Percentiles rank a stretch among this genome's conserved stretches.
Conservation (phyloP, 345 rosid genomes). For the Microcos paniculata region DNA sequence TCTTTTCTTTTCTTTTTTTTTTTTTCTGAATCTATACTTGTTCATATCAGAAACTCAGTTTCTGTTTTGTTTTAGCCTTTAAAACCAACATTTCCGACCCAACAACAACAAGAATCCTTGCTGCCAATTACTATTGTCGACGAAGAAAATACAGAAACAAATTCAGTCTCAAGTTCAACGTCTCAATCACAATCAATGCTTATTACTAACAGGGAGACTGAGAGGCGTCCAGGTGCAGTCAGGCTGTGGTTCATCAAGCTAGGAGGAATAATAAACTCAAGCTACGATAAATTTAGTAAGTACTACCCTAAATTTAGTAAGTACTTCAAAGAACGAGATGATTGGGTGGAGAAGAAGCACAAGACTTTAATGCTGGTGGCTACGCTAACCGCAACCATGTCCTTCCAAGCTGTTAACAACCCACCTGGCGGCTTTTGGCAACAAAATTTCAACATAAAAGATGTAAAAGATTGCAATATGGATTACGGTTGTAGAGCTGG, state of each 20-base stretch:
- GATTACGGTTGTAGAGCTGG: not conserved
- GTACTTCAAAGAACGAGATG: not conserved
- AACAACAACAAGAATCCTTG: no score
- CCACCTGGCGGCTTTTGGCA: constrained; percentile 24
- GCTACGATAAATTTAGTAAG: not conserved
- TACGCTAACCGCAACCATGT: constrained; percentile 23
- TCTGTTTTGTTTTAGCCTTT: no score
- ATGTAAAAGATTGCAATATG: not conserved
- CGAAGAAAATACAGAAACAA: no score
- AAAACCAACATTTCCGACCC: no score
- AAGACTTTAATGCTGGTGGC: constrained; percentile 25
- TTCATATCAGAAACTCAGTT: no score
- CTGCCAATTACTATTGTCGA: no score
- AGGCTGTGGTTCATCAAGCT: not conserved
- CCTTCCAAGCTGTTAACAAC: constrained; percentile 27
- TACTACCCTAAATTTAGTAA: no score
- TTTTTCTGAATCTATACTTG: no score
- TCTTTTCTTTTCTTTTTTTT: no score
- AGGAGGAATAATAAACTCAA: not conserved
- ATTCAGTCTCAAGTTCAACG: not conserved
- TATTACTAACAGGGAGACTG: not conserved
- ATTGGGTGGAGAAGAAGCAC: constrained; percentile 15
- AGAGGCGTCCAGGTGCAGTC: not conserved
- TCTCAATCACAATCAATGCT: not conserved
- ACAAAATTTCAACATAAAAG: not conserved